Percentiles rank a stretch among this genome's conserved stretches.
Conservation (phyloP, 306 rosid species). For the Trifolium repens region DNA sequence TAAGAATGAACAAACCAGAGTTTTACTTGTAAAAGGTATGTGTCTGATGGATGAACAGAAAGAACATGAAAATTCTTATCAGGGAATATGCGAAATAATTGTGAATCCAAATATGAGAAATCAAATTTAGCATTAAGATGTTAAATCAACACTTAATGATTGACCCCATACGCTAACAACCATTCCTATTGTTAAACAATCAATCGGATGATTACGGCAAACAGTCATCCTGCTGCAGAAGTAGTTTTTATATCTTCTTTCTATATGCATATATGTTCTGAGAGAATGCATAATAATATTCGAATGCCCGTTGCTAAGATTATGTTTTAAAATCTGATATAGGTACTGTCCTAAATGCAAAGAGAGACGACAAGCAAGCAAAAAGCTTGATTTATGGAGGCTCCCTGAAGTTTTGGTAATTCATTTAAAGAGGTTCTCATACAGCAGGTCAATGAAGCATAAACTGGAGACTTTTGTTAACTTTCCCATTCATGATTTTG, state of each 20-base stretch:
- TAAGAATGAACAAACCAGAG: slow-evolving; percentile 1
- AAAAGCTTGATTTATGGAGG: slow-evolving; percentile 98
- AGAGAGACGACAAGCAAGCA: slow-evolving; percentile 96
- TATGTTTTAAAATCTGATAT: slow-evolving; percentile 42
- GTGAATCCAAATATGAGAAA: too few species aligned
- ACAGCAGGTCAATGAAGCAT: slow-evolving; percentile 98
- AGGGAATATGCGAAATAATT: too few species aligned
- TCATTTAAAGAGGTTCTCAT: slow-evolving; percentile 95
- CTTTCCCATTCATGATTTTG: slow-evolving; percentile 93
- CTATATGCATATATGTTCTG: not conserved
- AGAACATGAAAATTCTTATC: too few species aligned
- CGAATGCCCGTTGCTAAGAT: slow-evolving; percentile 23
- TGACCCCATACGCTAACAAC: too few species aligned
- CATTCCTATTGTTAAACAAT: not conserved
- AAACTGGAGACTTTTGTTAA: slow-evolving; percentile 92
- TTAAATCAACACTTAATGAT: too few species aligned
- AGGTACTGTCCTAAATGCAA: slow-evolving; percentile 95
- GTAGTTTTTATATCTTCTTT: not conserved
- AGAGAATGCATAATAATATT: not conserved
- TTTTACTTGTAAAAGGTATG: too few species aligned
- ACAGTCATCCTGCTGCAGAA: slow-evolving; percentile 6
- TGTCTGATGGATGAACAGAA: too few species aligned
- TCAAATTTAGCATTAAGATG: too few species aligned
- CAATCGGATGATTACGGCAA: slow-evolving; percentile 13
- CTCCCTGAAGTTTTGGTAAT: slow-evolving; percentile 96